These are phyloP conservation scores for Penicillium turbatum DNA, from an alignment of 495 filamentous ascomycete species.

Conservation along the genomic window DNA sequence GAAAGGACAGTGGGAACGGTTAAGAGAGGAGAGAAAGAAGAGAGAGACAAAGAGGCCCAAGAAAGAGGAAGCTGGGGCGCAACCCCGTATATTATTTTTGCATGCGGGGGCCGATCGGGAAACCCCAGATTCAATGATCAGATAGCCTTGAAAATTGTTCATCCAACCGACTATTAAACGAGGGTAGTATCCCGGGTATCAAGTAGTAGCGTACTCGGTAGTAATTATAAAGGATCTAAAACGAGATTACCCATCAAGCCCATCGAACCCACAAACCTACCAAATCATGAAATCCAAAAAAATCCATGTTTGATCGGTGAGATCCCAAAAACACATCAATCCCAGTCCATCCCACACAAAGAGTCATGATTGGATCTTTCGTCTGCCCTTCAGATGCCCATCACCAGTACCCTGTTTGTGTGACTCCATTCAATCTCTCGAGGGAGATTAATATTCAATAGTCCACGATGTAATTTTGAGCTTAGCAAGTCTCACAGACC, in stretches of 20 bases:
- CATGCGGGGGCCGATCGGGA: slow-evolving; percentile 6
- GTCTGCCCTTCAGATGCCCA: not conserved
- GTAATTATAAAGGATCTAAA: not conserved
- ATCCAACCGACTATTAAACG: not conserved
- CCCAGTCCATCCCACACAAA: not conserved
- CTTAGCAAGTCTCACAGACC: not conserved
- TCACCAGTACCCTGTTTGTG: not conserved
- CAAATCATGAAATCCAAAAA: not conserved
- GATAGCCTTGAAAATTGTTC: not conserved
- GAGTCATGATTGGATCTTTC: slow-evolving; percentile 1
- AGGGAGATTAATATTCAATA: not conserved
- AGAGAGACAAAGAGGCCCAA: not conserved
- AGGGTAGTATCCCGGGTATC: not conserved
- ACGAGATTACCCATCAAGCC: not conserved
- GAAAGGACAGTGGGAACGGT: not conserved
- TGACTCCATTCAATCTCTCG: not conserved
- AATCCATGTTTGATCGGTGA: not conserved
- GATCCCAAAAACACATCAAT: too few relatives aligned
- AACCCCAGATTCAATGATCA: not conserved
- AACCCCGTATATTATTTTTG: slow-evolving; percentile 1
- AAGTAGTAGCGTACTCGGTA: not conserved
- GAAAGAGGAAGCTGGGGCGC: slow-evolving; percentile 4
- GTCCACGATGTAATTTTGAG: not conserved
- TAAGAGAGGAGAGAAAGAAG: not conserved
- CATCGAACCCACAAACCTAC: too few relatives aligned